Evolutionary conservation across 129 eudicot species (phyloP).

Genomic region (Flaveria linearis): DNA sequence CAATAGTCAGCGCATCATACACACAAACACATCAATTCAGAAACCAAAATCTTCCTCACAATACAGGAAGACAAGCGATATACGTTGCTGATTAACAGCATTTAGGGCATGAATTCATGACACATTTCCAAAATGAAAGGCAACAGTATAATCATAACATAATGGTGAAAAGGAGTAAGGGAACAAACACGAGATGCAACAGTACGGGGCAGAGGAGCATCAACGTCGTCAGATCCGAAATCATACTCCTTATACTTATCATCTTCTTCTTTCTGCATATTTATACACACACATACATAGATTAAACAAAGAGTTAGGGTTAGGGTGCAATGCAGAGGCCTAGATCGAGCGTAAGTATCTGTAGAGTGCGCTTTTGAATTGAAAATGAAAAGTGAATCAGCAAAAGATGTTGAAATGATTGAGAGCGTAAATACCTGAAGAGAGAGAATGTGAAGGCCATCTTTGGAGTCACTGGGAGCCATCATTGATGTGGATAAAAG

Average conservation of each 20-base stretch:
- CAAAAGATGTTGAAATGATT: slow-evolving; percentile 23
- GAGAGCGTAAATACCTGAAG: slow-evolving; percentile 43
- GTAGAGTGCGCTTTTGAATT: neutral
- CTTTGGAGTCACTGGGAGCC: slow-evolving; percentile 44
- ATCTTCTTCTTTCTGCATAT: slow-evolving; percentile 74
- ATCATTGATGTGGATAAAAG: slow-evolving; percentile 29
- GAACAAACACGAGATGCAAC: slow-evolving; percentile 79
- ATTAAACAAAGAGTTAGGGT: neutral
- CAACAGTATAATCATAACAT: neutral
- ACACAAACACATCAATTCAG: no score
- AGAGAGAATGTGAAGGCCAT: slow-evolving; percentile 35
- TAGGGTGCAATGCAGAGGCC: slow-evolving; percentile 36
- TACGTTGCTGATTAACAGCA: neutral
- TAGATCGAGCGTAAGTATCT: slow-evolving; percentile 31
- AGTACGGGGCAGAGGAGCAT: slow-evolving; percentile 67
- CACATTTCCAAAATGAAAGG: neutral
- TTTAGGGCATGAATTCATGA: slow-evolving; percentile 5
- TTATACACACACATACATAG: slow-evolving; percentile 22
- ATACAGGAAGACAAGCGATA: neutral
- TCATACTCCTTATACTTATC: slow-evolving; percentile 58
- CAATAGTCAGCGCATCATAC: slow-evolving; percentile 2
- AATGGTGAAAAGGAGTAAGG: neutral
- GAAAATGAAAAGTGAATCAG: slow-evolving; percentile 24
- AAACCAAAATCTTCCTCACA: no score
- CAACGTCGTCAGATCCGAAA: slow-evolving; percentile 66